phyloP scores from a whole-genome alignment of 2,329 filamentous ascomycete species.

The Fusarium falciforme region DNA sequence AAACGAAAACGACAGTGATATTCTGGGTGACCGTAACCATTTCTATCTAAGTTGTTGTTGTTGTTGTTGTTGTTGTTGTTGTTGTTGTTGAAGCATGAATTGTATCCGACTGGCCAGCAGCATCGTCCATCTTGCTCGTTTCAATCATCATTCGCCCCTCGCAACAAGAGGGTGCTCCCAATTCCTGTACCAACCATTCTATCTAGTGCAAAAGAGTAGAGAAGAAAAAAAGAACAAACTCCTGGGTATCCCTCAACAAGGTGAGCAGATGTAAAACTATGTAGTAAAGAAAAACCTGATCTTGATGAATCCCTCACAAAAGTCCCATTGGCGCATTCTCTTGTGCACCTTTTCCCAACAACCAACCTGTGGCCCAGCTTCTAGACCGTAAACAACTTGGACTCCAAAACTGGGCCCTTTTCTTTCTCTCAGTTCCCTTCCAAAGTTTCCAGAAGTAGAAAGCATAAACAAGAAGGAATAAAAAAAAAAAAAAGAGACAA shows the following conservation, averaged over 20 bases:
- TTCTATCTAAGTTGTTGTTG: constrained; percentile 38
- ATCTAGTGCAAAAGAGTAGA: constrained; percentile 35
- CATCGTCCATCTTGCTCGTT: constrained; percentile 45
- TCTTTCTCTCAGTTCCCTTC: constrained; percentile 27
- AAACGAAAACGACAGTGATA: constrained; percentile 29
- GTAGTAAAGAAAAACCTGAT: constrained; percentile 18
- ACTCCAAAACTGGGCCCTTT: constrained; percentile 3
- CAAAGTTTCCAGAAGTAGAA: background rate
- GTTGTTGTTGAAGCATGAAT: constrained; percentile 28
- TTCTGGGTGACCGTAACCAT: constrained; percentile 39
- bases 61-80: background rate
- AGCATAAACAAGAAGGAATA: constrained; percentile 25
- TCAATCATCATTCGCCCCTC: constrained; percentile 42
- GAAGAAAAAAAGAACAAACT: constrained; percentile 30
- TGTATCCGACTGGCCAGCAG: constrained; percentile 45
- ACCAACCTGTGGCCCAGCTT: constrained; percentile 6
- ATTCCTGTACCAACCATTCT: constrained; percentile 39
- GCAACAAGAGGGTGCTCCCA: constrained; percentile 32
- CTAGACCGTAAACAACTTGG: constrained; percentile 7
- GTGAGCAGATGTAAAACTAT: constrained; percentile 41
- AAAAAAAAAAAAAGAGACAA: constrained; percentile 16
- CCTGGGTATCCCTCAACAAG: constrained; percentile 43
- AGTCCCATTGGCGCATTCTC: constrained; percentile 8
- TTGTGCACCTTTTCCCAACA: constrained; percentile 20
- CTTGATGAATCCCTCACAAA: constrained; percentile 15